Evolutionary conservation across 148 eudicot genomes (phyloP).

Genomic region (Chenopodium berlandieri): DNA sequence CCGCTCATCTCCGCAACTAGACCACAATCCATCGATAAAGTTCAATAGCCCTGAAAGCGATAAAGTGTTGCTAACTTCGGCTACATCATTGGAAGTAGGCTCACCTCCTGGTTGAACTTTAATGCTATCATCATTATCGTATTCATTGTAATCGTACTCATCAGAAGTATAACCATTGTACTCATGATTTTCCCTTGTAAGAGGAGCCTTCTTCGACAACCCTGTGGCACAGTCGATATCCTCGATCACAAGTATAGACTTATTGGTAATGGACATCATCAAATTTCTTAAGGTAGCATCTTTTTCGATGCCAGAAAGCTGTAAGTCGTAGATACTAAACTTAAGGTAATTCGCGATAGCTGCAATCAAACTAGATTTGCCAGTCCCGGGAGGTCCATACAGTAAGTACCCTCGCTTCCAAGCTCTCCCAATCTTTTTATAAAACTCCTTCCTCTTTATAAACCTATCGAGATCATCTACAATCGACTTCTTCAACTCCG

Average conservation of each 20-base stretch:
- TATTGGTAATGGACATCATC: conserved; percentile 13
- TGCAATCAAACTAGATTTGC: conserved; percentile 30
- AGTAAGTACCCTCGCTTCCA: conserved; percentile 33
- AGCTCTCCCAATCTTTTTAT: conserved; percentile 24
- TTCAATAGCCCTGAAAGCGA: conserved; percentile 33
- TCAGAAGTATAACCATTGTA: not conserved
- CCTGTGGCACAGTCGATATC: conserved; percentile 28
- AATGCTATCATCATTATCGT: not conserved
- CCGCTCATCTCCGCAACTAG: conserved; percentile 42
- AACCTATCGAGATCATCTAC: conserved; percentile 30
- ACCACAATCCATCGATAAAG: conserved; percentile 48
- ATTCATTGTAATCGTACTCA: not conserved
- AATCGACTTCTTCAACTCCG: conserved; percentile 17
- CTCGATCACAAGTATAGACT: conserved; percentile 29
- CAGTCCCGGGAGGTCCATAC: conserved; percentile 33
- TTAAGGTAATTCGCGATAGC: conserved; percentile 28
- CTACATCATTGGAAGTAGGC: not conserved
- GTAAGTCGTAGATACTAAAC: conserved; percentile 25
- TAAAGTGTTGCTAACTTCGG: not conserved
- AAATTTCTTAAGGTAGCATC: conserved; percentile 11
- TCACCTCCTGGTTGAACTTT: not conserved
- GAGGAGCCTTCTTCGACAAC: conserved; percentile 10
- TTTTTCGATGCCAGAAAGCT: conserved; percentile 5
- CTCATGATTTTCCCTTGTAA: not conserved
- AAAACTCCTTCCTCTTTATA: conserved; percentile 21